A percentile compares a stretch with the other conserved stretches of the same genome.
These are phyloP conservation scores for Termitomyces sp. DNA, from an alignment of 768 basidiomycete species.

Conservation along the genomic window DNA sequence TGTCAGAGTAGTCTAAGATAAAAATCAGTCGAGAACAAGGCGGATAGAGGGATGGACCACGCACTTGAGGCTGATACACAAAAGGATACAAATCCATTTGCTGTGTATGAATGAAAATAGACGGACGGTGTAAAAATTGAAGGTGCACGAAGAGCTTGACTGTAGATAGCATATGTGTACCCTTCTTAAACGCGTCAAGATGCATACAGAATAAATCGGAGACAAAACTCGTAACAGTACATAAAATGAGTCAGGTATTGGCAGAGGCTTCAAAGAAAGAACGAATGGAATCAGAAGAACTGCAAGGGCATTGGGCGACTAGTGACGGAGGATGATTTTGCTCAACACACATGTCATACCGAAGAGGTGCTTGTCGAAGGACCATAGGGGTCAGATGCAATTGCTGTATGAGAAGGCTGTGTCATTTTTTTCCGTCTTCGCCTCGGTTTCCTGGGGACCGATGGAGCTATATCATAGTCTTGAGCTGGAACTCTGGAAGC, in stretches of 20 bases:
- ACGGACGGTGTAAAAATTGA: background rate
- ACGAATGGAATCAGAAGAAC: background rate
- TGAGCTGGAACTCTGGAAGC: background rate
- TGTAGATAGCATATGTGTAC: background rate
- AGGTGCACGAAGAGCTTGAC: background rate
- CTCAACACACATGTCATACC: background rate
- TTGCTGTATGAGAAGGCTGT: background rate
- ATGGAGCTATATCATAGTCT: background rate
- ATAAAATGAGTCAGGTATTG: background rate
- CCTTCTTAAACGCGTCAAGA: background rate
- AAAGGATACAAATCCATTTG: background rate
- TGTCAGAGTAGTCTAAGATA: background rate
- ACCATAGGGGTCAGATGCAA: constrained; percentile 12
- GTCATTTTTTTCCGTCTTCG: constrained; percentile 6
- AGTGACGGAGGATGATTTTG: background rate
- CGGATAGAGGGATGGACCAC: background rate
- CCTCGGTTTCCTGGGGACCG: constrained; percentile 3
- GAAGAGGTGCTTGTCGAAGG: constrained; percentile 13
- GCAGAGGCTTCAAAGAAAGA: background rate
- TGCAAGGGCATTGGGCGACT: background rate
- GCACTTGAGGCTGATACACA: background rate
- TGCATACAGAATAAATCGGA: background rate
- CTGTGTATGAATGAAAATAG: background rate
- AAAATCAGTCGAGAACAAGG: background rate
- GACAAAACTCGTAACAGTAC: background rate